phyloP scores from a whole-genome alignment of 2,329 filamentous ascomycete genomes.

The Hypoxylon sp. region DNA sequence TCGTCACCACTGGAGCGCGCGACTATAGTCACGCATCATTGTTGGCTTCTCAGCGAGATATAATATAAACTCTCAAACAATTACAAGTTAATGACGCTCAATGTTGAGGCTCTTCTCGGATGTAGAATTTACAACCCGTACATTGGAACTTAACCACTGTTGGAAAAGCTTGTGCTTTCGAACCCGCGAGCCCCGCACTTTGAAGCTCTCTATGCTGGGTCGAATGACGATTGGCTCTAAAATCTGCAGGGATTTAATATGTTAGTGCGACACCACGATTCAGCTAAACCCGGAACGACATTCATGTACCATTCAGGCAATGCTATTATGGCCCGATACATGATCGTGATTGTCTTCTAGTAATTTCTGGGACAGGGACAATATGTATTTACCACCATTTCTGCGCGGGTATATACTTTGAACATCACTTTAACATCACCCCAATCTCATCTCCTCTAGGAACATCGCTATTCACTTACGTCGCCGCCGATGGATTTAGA shows the following conservation, averaged over 20 bases:
- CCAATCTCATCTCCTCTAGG: not conserved
- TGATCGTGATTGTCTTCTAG: not conserved
- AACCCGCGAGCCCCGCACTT: constrained; percentile 17
- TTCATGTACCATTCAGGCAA: not conserved
- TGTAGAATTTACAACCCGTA: constrained; percentile 4
- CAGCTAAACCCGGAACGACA: not conserved
- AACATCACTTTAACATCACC: not conserved
- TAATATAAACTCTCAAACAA: not conserved
- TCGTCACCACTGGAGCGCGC: constrained; percentile 21
- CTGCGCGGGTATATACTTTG: no score
- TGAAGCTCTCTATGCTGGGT: constrained; percentile 1
- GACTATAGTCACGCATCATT: constrained; percentile 8
- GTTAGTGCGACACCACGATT: not conserved
- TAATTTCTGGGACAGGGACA: not conserved
- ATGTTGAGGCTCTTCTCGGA: constrained; percentile 8
- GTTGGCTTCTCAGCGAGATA: not conserved
- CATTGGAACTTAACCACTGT: not conserved
- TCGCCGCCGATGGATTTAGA: constrained; percentile 1
- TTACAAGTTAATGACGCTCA: not conserved
- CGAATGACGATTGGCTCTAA: constrained; percentile 11
- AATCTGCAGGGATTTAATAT: not conserved
- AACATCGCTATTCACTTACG: not conserved
- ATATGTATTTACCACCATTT: not conserved
- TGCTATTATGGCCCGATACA: constrained; percentile 5
- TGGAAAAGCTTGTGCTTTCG: constrained; percentile 1